Evolutionary conservation across 179 eudicot genomes (phyloP).

Genomic region (Silene noctiflora): DNA sequence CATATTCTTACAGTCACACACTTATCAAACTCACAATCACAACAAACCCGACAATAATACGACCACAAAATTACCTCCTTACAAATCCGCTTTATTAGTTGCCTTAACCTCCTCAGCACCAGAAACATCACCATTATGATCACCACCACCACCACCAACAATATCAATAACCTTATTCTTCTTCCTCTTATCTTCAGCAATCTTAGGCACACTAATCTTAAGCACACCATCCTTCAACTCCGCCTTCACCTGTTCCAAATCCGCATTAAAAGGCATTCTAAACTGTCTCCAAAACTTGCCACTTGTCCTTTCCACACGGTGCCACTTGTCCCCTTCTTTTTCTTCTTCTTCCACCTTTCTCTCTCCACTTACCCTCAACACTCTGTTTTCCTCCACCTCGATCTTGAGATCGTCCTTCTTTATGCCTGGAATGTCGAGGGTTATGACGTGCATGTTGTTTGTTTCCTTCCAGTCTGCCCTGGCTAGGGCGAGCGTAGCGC

Average conservation of each 20-base stretch:
- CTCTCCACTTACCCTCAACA: constrained; percentile 65
- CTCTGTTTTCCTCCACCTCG: constrained; percentile 63
- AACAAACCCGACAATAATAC: neutral
- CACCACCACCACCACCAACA: neutral
- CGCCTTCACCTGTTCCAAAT: constrained; percentile 51
- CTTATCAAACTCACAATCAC: too few species aligned
- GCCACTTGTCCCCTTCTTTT: constrained; percentile 60
- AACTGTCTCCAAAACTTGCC: constrained; percentile 71
- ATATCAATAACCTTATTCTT: constrained; percentile 47
- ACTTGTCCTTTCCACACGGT: constrained; percentile 54
- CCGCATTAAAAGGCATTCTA: constrained; percentile 53
- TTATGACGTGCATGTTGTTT: constrained; percentile 36
- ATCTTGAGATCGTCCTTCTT: constrained; percentile 54
- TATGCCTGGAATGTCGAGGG: constrained; percentile 64
- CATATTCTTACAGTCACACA: too few species aligned
- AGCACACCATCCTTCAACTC: constrained; percentile 56
- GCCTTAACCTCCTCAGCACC: constrained; percentile 29
- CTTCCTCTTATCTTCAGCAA: constrained; percentile 52
- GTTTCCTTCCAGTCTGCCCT: constrained; percentile 75
- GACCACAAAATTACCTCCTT: neutral
- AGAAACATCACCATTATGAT: constrained; percentile 15
- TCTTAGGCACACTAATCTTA: constrained; percentile 51
- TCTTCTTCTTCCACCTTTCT: constrained; percentile 41
- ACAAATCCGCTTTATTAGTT: constrained; percentile 29
- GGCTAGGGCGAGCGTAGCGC: constrained; percentile 36